Conservation (phyloP, 2,329 filamentous ascomycete species). For the Phialophora chinensis region DNA sequence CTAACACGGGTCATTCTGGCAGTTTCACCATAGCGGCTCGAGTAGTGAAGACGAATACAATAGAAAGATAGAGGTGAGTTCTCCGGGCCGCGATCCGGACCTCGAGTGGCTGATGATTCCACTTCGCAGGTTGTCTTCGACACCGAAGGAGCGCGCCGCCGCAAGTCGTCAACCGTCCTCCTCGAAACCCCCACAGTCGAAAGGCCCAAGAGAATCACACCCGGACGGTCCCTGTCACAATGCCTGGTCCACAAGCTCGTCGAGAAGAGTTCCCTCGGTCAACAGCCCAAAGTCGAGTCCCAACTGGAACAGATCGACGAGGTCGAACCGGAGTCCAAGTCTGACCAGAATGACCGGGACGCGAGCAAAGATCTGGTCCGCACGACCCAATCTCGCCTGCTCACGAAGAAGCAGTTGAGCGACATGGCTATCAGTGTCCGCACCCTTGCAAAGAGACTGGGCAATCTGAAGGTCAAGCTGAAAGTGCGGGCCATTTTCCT, state of each 20-base stretch:
- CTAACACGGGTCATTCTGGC: conserved; percentile 12
- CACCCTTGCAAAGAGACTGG: conserved; percentile 83
- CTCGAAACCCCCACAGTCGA: conserved; percentile 29
- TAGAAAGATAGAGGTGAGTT: conserved; percentile 39
- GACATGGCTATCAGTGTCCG: conserved; percentile 98
- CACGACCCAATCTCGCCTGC: conserved; percentile 69
- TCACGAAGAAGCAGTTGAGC: conserved; percentile 92
- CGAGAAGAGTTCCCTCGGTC: conserved; percentile 44
- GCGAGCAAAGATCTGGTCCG: conserved; percentile 44
- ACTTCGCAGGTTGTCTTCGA: conserved; percentile 64
- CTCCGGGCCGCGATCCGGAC: background rate
- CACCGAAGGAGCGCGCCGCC: conserved; percentile 58
- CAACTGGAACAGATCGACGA: conserved; percentile 37
- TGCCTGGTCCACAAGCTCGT: conserved; percentile 69
- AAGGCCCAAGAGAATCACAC: conserved; percentile 47
- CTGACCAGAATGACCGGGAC: conserved; percentile 21
- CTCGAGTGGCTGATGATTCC: background rate
- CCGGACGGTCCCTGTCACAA: conserved; percentile 54
- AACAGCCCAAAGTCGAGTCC: conserved; percentile 36
- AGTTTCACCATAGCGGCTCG: conserved; percentile 43
- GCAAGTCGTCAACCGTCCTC: conserved; percentile 65
- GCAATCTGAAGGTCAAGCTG: conserved; percentile 80
- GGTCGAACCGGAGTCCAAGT: conserved; percentile 39
- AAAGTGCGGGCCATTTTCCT: conserved; percentile 84
- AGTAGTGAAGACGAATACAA: conserved; percentile 47